Evolutionary conservation across 805 yeast species (phyloP).

Genomic region (Starmerella vaccinii): DNA sequence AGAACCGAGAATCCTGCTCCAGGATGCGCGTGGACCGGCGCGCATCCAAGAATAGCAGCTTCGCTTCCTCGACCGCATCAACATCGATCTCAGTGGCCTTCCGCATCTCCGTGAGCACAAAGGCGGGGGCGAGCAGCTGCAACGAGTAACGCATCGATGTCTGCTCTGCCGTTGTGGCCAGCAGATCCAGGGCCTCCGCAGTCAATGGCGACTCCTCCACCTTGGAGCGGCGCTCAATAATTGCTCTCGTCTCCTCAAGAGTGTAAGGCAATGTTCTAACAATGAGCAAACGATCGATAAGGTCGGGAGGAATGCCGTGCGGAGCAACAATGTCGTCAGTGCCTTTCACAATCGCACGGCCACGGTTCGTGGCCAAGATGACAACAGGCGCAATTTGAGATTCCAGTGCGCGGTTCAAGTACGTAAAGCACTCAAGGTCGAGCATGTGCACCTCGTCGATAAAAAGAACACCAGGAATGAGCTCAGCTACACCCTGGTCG

Average conservation of each 20-base stretch:
- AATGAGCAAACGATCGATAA: slow-evolving; percentile 81
- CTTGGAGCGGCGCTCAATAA: slow-evolving; percentile 69
- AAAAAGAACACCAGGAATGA: slow-evolving; percentile 94
- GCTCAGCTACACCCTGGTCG: slow-evolving; percentile 95
- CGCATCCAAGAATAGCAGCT: slow-evolving; percentile 73
- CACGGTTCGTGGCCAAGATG: slow-evolving; percentile 91
- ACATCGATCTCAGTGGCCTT: slow-evolving; percentile 60
- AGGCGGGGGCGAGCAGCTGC: slow-evolving; percentile 84
- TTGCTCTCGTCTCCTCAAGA: slow-evolving; percentile 68
- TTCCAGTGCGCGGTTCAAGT: slow-evolving; percentile 86
- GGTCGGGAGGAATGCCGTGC: slow-evolving; percentile 94
- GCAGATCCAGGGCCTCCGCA: slow-evolving; percentile 58
- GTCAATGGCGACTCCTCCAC: slow-evolving; percentile 63
- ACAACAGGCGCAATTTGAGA: slow-evolving; percentile 88
- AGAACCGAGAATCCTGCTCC: slow-evolving; percentile 31
- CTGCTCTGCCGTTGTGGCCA: slow-evolving; percentile 62
- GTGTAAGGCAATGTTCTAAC: slow-evolving; percentile 86
- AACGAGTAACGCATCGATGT: slow-evolving; percentile 86
- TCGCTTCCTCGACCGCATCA: slow-evolving; percentile 75
- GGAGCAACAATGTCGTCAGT: slow-evolving; percentile 76
- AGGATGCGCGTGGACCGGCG: slow-evolving; percentile 67
- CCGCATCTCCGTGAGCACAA: slow-evolving; percentile 62
- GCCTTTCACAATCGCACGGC: slow-evolving; percentile 84
- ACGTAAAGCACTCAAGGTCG: slow-evolving; percentile 93
- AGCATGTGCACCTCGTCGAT: slow-evolving; percentile 98